Conservation (phyloP, 192 early-diverging fungal genomes). For the Rhizophagus clarus region DNA sequence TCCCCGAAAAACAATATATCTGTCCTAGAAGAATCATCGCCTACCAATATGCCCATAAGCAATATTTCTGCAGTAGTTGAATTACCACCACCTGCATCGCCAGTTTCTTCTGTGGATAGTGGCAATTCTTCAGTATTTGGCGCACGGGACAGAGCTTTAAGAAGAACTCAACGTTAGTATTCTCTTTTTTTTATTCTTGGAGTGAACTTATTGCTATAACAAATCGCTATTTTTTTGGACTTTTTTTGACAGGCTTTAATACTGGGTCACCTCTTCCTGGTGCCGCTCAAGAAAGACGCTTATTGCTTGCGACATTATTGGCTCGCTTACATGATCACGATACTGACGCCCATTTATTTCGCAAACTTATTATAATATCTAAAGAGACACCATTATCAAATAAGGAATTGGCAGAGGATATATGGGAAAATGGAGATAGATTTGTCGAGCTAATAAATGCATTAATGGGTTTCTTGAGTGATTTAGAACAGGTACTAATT, state of each 20-base stretch:
- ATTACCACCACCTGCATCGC: background rate
- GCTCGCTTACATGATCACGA: constrained; percentile 15
- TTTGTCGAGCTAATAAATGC: constrained; percentile 22
- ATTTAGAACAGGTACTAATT: constrained; percentile 21
- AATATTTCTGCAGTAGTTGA: background rate
- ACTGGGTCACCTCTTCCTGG: background rate
- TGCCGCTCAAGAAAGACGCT: constrained; percentile 14
- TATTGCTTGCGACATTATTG: constrained; percentile 20
- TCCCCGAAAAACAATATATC: background rate
- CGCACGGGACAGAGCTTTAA: constrained; percentile 23
- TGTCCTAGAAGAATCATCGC: background rate
- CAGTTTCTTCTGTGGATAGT: background rate
- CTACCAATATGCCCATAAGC: no score
- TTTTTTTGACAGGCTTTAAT: background rate
- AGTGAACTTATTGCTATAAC: background rate
- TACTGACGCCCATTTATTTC: constrained; percentile 7
- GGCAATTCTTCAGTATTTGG: background rate
- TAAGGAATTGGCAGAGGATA: background rate
- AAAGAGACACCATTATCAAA: constrained; percentile 14
- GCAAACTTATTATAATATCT: constrained; percentile 19
- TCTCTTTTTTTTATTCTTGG: background rate
- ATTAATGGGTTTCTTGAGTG: constrained; percentile 18
- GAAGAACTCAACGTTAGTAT: constrained; percentile 6
- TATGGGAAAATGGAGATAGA: constrained; percentile 30
- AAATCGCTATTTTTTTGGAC: background rate